phyloP scores from a whole-genome alignment of 2,329 filamentous ascomycete species.

The Penicillium oxalicum region DNA sequence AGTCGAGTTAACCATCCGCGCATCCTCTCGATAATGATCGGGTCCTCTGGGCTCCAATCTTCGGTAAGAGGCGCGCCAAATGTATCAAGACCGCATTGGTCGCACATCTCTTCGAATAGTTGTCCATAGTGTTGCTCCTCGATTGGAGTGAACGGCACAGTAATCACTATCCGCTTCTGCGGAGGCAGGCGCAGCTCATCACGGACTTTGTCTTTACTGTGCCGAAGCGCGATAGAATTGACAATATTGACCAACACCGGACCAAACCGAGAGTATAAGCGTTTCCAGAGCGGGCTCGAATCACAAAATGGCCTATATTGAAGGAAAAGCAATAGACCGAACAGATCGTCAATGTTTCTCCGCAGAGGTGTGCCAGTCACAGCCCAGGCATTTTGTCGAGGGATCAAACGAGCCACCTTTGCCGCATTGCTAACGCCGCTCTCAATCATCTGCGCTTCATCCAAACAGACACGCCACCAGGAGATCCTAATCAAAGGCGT shows the following conservation, averaged over 20 bases:
- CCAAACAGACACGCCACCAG: conserved; percentile 77
- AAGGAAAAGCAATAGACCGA: conserved; percentile 75
- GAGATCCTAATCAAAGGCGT: conserved; percentile 74
- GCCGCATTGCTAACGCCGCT: conserved; percentile 80
- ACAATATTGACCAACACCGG: conserved; percentile 65
- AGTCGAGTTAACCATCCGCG: conserved; percentile 69
- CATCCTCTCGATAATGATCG: conserved; percentile 62
- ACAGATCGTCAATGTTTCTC: conserved; percentile 70
- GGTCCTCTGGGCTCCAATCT: conserved; percentile 60
- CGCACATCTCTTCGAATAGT: conserved; percentile 69
- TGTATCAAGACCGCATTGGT: conserved; percentile 59
- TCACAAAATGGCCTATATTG: conserved; percentile 69
- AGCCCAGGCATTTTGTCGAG: conserved; percentile 82
- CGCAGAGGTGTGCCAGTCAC: conserved; percentile 86
- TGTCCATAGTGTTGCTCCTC: conserved; percentile 85
- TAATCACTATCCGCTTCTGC: conserved; percentile 82
- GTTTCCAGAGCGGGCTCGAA: conserved; percentile 60
- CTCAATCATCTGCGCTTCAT: conserved; percentile 82
- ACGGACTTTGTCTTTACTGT: conserved; percentile 76
- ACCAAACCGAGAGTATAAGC: conserved; percentile 57
- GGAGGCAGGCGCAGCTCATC: conserved; percentile 72
- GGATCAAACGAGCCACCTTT: conserved; percentile 69
- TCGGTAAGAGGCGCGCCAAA: conserved; percentile 57
- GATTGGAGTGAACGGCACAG: conserved; percentile 80
- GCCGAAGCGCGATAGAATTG: conserved; percentile 65